Percentiles rank a stretch among this genome's conserved stretches.
Conservation (phyloP, 2,329 filamentous ascomycete species). For the Scedosporium apiospermum region DNA sequence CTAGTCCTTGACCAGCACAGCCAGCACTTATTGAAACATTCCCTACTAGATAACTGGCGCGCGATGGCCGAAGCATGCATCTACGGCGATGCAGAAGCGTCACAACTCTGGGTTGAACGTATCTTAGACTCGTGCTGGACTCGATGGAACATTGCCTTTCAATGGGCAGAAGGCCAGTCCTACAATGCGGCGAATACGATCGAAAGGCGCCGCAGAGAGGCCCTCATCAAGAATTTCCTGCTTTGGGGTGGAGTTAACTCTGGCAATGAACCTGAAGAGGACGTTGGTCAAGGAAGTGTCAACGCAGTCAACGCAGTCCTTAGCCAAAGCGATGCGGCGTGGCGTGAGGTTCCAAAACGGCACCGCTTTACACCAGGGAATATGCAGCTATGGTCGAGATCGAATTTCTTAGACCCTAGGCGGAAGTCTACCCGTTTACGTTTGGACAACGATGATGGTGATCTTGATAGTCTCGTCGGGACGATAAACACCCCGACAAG, state of each 20-base stretch:
- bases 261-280: neutral
- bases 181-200: conserved; percentile 8
- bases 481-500: conserved; percentile 35
- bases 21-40: neutral
- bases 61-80: neutral
- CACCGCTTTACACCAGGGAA: neutral
- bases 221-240: conserved; percentile 7
- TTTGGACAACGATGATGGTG: neutral
- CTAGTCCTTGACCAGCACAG: neutral
- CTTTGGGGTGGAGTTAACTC: neutral
- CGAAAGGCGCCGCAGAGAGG: conserved; percentile 8
- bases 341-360: neutral
- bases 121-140: conserved; percentile 9
- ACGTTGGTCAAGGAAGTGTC: neutral
- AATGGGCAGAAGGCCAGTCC: conserved; percentile 9
- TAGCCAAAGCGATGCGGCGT: neutral
- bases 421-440: neutral
- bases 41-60: neutral
- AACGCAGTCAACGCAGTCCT: neutral
- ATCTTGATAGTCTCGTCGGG: neutral
- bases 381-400: neutral
- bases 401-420: neutral
- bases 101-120: conserved; percentile 7
- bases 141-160: conserved; percentile 10
- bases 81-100: conserved; percentile 1